These are phyloP conservation scores for Alternaria consortialis DNA, from an alignment of 2,329 filamentous ascomycete genomes.

Conservation along the genomic window DNA sequence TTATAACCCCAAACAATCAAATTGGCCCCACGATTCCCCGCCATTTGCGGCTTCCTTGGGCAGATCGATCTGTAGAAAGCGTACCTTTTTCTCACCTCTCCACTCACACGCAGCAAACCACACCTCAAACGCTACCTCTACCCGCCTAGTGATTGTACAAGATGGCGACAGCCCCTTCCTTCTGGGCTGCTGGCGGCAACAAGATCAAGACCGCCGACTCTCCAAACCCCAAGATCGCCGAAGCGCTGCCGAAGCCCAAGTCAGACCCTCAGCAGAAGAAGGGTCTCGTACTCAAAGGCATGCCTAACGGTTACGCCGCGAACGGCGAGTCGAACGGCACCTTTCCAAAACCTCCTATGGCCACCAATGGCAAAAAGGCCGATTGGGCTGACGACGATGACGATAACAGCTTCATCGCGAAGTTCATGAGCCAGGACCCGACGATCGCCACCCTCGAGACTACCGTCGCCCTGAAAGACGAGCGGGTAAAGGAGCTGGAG, in stretches of 20 bases:
- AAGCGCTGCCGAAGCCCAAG: conserved; percentile 1
- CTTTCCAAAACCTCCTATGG: neutral
- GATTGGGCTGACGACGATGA: conserved; percentile 34
- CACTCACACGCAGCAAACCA: neutral
- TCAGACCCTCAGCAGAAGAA: conserved; percentile 8
- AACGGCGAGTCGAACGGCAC: neutral
- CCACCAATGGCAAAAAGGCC: conserved; percentile 10
- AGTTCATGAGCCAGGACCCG: neutral
- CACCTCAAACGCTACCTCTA: neutral
- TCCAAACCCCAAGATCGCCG: neutral
- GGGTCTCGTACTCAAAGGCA: conserved; percentile 8
- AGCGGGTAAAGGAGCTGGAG: conserved; percentile 25
- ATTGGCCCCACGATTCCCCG: neutral
- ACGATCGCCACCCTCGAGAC: conserved; percentile 3
- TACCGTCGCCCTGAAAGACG: conserved; percentile 10
- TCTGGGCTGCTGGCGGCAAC: conserved; percentile 15
- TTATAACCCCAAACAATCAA: neutral
- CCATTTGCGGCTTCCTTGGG: neutral
- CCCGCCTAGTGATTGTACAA: neutral
- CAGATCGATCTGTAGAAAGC: neutral
- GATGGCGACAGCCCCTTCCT: conserved; percentile 5
- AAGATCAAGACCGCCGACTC: conserved; percentile 5
- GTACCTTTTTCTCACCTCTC: neutral
- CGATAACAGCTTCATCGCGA: conserved; percentile 23
- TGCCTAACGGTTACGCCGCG: conserved; percentile 2